These are phyloP conservation scores for Microsporum audouinii DNA, from an alignment of 2,329 filamentous ascomycete genomes.

Conservation along the genomic window DNA sequence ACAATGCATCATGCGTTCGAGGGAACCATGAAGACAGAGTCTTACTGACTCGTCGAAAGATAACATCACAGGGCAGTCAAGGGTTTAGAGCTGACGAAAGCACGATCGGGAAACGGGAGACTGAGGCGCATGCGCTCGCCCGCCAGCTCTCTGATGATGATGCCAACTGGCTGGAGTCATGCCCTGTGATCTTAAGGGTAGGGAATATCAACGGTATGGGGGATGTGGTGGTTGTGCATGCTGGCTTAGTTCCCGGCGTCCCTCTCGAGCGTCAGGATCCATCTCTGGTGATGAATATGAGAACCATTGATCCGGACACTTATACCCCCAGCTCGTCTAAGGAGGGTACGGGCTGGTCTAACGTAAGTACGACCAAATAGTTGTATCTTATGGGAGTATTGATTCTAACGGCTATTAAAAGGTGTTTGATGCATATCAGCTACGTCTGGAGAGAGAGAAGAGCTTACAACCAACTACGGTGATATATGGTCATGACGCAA, in stretches of 20 bases:
- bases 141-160: slow-evolving; percentile 50
- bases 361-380: slow-evolving; percentile 27
- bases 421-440: slow-evolving; percentile 43
- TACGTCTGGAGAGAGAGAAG: slow-evolving; percentile 9
- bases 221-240: slow-evolving; percentile 68
- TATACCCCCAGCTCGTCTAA: slow-evolving; percentile 44
- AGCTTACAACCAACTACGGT: slow-evolving; percentile 50
- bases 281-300: slow-evolving; percentile 83
- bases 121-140: slow-evolving; percentile 42
- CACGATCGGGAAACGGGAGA: slow-evolving; percentile 10
- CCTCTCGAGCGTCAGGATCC: slow-evolving; percentile 61
- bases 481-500: slow-evolving; percentile 79
- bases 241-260: slow-evolving; percentile 68
- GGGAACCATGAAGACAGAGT: slow-evolving; percentile 89
- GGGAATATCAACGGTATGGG: slow-evolving; percentile 51
- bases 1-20: slow-evolving; percentile 69
- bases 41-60: slow-evolving; percentile 51
- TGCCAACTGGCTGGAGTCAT: slow-evolving; percentile 55
- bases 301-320: slow-evolving; percentile 56
- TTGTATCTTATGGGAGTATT: background rate
- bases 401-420: slow-evolving; percentile 11
- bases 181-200: slow-evolving; percentile 66
- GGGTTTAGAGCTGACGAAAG: background rate
- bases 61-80: slow-evolving; percentile 8
- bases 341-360: slow-evolving; percentile 54